phyloP scores from a whole-genome alignment of 225 moss, liverwort and hornwort species.

The Pseudisothecium myosuroides region DNA sequence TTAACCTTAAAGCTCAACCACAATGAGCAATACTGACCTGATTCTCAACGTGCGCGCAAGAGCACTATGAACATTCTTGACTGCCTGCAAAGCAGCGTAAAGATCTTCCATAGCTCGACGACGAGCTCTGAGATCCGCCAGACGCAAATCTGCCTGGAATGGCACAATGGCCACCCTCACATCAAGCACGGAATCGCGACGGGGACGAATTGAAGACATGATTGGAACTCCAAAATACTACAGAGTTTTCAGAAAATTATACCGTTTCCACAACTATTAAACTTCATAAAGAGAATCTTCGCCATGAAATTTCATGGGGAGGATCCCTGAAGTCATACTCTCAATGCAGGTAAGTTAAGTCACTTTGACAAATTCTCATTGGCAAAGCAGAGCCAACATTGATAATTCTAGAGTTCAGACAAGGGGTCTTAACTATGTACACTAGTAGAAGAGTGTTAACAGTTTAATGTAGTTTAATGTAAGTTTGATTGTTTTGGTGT shows the following conservation, averaged over 20 bases:
- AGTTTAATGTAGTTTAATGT: background rate
- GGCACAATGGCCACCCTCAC: background rate
- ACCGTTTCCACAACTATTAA: background rate
- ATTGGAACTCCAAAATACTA: too few species aligned
- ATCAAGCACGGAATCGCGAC: background rate
- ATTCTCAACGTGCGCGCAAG: slow-evolving; percentile 43
- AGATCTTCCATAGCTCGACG: slow-evolving; percentile 97
- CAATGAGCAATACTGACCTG: slow-evolving; percentile 22
- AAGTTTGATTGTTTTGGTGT: background rate
- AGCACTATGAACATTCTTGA: slow-evolving; percentile 67
- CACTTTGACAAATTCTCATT: background rate
- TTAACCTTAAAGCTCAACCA: background rate
- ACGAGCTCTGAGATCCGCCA: slow-evolving; percentile 75
- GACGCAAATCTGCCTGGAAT: slow-evolving; percentile 70
- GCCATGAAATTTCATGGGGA: background rate
- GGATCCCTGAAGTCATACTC: too few species aligned
- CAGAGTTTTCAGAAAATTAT: background rate
- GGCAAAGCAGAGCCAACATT: background rate
- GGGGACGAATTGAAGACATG: background rate
- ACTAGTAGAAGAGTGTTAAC: background rate
- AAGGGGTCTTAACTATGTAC: too few species aligned
- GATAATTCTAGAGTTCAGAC: background rate
- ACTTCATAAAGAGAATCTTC: background rate
- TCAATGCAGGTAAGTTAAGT: background rate
- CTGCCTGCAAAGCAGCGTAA: slow-evolving; percentile 60